Evolutionary conservation across 2,329 filamentous ascomycete genomes (phyloP).

Genomic region (Paramyrothecium roridum): DNA sequence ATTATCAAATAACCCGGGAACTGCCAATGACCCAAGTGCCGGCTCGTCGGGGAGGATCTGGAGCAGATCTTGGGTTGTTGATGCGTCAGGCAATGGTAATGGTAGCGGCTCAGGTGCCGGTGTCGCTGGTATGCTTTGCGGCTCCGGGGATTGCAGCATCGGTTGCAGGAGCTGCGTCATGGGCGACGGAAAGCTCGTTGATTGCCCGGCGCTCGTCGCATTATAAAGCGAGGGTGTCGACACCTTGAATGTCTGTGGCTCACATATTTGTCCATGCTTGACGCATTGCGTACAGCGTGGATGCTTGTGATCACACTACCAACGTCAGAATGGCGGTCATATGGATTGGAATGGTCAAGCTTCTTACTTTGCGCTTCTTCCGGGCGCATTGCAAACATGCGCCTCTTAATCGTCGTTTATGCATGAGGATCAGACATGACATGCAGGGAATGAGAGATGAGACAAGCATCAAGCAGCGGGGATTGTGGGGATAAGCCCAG

Average conservation of each 20-base stretch:
- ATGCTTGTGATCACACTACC: slow-evolving; percentile 11
- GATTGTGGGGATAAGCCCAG: neutral
- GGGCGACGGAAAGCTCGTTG: neutral
- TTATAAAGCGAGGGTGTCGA: slow-evolving; percentile 3
- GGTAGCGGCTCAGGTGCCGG: neutral
- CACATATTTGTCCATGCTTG: slow-evolving; percentile 7
- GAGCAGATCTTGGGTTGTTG: too few relatives aligned
- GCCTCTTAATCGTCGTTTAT: slow-evolving; percentile 3
- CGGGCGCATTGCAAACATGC: slow-evolving; percentile 10
- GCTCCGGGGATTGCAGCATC: neutral
- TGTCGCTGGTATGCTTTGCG: neutral
- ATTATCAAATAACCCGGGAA: too few relatives aligned
- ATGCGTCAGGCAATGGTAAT: neutral
- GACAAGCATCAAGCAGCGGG: neutral
- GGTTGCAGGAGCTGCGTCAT: neutral
- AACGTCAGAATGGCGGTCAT: neutral
- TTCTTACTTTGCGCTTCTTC: slow-evolving; percentile 9
- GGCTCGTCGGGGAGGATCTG: too few relatives aligned
- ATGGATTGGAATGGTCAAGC: neutral
- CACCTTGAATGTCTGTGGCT: slow-evolving; percentile 10
- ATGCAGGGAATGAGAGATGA: neutral
- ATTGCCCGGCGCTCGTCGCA: neutral
- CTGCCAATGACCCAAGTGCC: too few relatives aligned
- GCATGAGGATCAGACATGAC: neutral
- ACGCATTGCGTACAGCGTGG: slow-evolving; percentile 9